phyloP scores from a whole-genome alignment of 345 rosid genomes.

The Psidium guajava region DNA sequence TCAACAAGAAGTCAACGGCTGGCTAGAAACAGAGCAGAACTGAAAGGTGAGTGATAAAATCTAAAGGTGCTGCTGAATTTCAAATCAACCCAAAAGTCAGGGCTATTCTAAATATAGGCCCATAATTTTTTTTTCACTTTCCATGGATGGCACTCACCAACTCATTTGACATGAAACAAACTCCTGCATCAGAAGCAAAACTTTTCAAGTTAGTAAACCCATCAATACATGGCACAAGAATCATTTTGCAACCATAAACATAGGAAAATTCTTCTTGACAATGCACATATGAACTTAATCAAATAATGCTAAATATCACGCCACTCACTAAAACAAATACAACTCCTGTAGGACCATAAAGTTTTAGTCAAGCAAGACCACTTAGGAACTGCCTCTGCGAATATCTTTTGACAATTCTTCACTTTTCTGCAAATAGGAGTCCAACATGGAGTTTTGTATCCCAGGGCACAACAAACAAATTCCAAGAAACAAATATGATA shows the following conservation, averaged over 20 bases:
- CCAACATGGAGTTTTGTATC: neutral
- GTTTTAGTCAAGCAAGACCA: neutral
- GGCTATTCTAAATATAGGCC: neutral
- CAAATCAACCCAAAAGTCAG: neutral
- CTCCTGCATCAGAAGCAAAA: conserved; percentile 39
- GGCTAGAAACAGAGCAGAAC: neutral
- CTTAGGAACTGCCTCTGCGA: neutral
- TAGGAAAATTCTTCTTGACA: neutral
- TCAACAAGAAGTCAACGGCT: neutral
- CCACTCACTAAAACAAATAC: neutral
- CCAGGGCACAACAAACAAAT: neutral
- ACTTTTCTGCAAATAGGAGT: neutral
- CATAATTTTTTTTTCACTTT: neutral
- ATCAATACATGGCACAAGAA: neutral
- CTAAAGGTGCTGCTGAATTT: neutral
- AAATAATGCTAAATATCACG: neutral
- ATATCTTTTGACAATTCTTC: neutral
- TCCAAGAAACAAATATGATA: neutral
- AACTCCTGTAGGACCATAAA: neutral
- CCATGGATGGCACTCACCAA: conserved; percentile 40
- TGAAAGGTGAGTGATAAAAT: neutral
- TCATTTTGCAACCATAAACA: neutral
- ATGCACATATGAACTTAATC: neutral
- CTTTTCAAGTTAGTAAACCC: neutral
- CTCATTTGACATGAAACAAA: conserved; percentile 93